A percentile compares a stretch with the other conserved stretches of the same genome.
These are phyloP conservation scores for Coemansia sp. DNA, from an alignment of 192 early-diverging fungal genomes.

Conservation along the genomic window DNA sequence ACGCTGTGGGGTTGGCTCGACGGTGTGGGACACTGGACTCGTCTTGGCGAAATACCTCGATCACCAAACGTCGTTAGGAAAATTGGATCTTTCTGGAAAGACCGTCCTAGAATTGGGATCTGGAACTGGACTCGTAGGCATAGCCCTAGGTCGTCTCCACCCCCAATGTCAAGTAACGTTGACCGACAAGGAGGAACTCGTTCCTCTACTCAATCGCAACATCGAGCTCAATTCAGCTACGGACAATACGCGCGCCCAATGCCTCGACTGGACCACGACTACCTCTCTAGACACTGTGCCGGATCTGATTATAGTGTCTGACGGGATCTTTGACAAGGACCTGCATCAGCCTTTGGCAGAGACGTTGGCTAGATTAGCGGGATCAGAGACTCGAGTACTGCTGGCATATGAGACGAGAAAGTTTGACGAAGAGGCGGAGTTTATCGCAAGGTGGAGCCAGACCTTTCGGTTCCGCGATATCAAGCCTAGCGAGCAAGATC, in stretches of 20 bases:
- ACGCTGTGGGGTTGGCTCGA: conserved; percentile 35
- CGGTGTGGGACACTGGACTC: conserved; percentile 42
- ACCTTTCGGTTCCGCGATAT: conserved; percentile 46
- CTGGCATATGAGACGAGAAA: conserved; percentile 33
- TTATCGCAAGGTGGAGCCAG: conserved; percentile 39
- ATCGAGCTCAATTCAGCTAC: conserved; percentile 20
- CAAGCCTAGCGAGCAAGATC: conserved; percentile 46
- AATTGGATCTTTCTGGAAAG: conserved; percentile 25
- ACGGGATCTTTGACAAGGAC: conserved; percentile 37
- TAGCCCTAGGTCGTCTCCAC: conserved; percentile 28
- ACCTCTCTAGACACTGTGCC: background rate
- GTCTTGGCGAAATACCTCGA: conserved; percentile 48
- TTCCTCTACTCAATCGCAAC: conserved; percentile 35
- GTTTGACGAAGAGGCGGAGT: conserved; percentile 46
- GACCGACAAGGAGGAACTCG: conserved; percentile 36
- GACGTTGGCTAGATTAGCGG: conserved; percentile 24
- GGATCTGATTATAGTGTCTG: conserved; percentile 44
- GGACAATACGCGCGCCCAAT: conserved; percentile 11
- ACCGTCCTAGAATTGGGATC: conserved; percentile 42
- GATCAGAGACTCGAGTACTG: conserved; percentile 19
- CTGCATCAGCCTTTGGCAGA: conserved; percentile 40
- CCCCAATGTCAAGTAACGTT: conserved; percentile 25
- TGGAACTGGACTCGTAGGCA: conserved; percentile 43
- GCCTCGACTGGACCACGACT: conserved; percentile 18
- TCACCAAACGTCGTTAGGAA: conserved; percentile 13